Percentiles rank a stretch among this genome's conserved stretches.
Conservation (phyloP, 768 basidiomycete genomes). For the Tricholomella constricta region DNA sequence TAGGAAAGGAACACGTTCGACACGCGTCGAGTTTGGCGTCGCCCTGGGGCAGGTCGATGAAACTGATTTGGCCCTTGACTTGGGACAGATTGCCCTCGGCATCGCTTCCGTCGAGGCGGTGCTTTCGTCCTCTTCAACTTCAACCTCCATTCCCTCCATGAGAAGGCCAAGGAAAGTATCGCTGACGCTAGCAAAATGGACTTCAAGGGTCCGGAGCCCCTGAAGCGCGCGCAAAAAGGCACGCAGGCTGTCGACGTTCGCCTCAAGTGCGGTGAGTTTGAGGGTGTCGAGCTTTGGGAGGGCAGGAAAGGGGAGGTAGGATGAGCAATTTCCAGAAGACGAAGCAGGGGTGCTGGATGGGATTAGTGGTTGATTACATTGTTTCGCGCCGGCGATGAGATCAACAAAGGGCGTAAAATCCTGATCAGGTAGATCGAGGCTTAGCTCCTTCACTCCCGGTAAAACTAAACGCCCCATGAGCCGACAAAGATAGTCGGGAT, state of each 20-base stretch:
- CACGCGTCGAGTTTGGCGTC: background rate
- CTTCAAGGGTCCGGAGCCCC: slow-evolving; percentile 40
- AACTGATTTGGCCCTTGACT: background rate
- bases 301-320: slow-evolving; percentile 30
- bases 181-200: slow-evolving; percentile 41
- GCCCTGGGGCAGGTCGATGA: slow-evolving; percentile 9
- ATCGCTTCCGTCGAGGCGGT: background rate
- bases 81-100: background rate
- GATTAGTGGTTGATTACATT: background rate
- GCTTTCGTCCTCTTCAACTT: slow-evolving; percentile 2
- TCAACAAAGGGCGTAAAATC: slow-evolving; percentile 51
- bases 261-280: slow-evolving; percentile 44
- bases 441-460: slow-evolving; percentile 45
- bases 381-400: slow-evolving; percentile 29
- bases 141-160: slow-evolving; percentile 23
- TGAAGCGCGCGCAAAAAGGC: slow-evolving; percentile 35
- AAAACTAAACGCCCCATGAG: slow-evolving; percentile 48
- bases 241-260: slow-evolving; percentile 35
- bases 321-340: background rate
- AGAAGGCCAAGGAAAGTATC: slow-evolving; percentile 36
- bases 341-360: background rate
- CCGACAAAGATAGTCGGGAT: slow-evolving; percentile 51
- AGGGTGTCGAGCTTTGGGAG: slow-evolving; percentile 37
- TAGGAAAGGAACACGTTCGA: slow-evolving; percentile 17
- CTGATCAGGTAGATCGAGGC: slow-evolving; percentile 56